Percentiles rank a stretch among this genome's conserved stretches.
Evolutionary conservation across 306 rosid species (phyloP).

Genomic region (Corylus heterophylla): DNA sequence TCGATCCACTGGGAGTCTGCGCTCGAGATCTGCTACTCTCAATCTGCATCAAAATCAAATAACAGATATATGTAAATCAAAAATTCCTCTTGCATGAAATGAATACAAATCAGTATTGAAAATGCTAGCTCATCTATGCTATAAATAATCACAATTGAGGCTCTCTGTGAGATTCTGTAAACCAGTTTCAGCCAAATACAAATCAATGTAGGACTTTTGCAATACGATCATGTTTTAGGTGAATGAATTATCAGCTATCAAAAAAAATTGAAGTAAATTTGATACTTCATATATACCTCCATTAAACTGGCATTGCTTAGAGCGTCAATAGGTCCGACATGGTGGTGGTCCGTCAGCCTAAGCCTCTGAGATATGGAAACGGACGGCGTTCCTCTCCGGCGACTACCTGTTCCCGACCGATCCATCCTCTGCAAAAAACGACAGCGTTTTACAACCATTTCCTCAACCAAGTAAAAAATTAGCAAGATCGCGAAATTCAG

Average conservation of each 20-base stretch:
- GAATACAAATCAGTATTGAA: too few relatives aligned
- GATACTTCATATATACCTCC: constrained; percentile 57
- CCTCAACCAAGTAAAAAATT: background rate
- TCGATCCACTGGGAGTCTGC: constrained; percentile 65
- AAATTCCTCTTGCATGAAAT: too few relatives aligned
- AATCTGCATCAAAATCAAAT: constrained; percentile 46
- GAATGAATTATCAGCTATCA: background rate
- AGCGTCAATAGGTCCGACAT: constrained; percentile 61
- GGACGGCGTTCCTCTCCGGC: constrained; percentile 67
- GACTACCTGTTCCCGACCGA: constrained; percentile 88
- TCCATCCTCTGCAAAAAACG: constrained; percentile 72
- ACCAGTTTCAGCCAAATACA: too few relatives aligned
- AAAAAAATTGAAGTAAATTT: background rate
- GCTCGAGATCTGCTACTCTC: constrained; percentile 83
- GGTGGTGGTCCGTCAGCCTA: constrained; percentile 61
- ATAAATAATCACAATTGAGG: too few relatives aligned
- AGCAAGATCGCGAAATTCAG: background rate
- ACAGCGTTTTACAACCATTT: background rate
- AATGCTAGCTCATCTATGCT: too few relatives aligned
- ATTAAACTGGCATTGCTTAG: constrained; percentile 80
- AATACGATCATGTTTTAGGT: too few relatives aligned
- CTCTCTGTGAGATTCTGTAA: too few relatives aligned
- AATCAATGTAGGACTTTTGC: too few relatives aligned
- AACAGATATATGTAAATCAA: background rate
- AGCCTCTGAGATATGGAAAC: constrained; percentile 64